A percentile compares a stretch with the other conserved stretches of the same genome.
Evolutionary conservation across 345 rosid genomes (phyloP).

Genomic region (Gynandropsis gynandra): DNA sequence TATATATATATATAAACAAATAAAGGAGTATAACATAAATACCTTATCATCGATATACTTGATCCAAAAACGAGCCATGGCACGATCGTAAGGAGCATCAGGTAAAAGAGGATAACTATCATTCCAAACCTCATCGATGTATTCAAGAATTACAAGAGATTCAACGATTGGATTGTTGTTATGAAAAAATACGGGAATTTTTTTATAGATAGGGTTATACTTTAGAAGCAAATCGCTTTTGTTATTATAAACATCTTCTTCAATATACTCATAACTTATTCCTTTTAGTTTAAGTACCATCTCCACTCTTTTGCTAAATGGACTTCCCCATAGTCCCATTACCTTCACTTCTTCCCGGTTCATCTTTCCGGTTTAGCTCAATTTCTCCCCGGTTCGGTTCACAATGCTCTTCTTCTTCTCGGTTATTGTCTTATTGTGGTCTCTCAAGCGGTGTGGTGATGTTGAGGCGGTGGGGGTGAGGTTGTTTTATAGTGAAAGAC

Average conservation of each 20-base stretch:
- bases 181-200: slow-evolving; percentile 50
- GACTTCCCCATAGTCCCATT: slow-evolving; percentile 39
- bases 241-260: slow-evolving; percentile 37
- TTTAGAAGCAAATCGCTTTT: slow-evolving; percentile 41
- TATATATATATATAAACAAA: not conserved
- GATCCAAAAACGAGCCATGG: slow-evolving; percentile 52
- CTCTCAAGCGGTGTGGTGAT: no score
- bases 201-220: slow-evolving; percentile 42
- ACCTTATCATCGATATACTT: slow-evolving; percentile 47
- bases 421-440: no score
- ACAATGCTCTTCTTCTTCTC: no score
- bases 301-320: slow-evolving; percentile 39
- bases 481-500: no score
- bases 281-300: slow-evolving; percentile 46
- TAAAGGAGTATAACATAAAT: not conserved
- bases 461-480: no score
- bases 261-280: slow-evolving; percentile 36
- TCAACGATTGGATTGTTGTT: slow-evolving; percentile 33
- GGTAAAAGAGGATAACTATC: slow-evolving; percentile 35
- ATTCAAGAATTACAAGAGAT: slow-evolving; percentile 44
- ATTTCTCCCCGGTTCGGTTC: not conserved
- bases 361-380: slow-evolving; percentile 17
- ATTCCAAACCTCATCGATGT: slow-evolving; percentile 51
- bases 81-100: slow-evolving; percentile 37
- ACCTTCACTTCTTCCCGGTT: slow-evolving; percentile 30